Percentiles rank a stretch among this genome's conserved stretches.
Evolutionary conservation across 257 asterid genomes (phyloP).

Genomic region (Lavandula angustifolia): DNA sequence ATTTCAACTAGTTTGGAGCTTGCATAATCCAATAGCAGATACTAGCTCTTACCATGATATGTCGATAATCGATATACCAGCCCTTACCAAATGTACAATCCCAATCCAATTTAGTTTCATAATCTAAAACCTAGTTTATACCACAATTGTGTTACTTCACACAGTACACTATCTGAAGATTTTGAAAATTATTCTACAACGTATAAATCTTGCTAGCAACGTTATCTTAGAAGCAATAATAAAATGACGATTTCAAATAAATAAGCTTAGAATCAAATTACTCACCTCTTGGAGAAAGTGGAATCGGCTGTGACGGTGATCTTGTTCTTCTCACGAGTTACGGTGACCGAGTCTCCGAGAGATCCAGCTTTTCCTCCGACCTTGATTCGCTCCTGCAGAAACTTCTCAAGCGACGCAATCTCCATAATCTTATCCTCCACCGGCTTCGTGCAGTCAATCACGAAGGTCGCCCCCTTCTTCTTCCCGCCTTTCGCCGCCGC

Average conservation of each 20-base stretch:
- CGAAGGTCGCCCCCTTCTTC: conserved; percentile 60
- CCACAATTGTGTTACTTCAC: too few species aligned
- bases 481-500: conserved; percentile 62
- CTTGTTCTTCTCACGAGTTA: conserved; percentile 56
- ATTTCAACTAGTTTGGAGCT: background rate
- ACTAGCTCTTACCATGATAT: background rate
- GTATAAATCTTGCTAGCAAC: too few species aligned
- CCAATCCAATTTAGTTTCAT: too few species aligned
- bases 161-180: too few species aligned
- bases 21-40: conserved; percentile 3
- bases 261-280: background rate
- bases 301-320: conserved; percentile 57
- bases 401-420: conserved; percentile 61
- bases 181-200: too few species aligned
- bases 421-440: conserved; percentile 50
- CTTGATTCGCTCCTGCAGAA: conserved; percentile 66
- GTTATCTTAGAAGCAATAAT: background rate
- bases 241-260: background rate
- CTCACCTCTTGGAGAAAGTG: conserved; percentile 60
- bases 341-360: conserved; percentile 59
- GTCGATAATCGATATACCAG: too few species aligned
- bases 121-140: too few species aligned
- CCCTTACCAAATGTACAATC: background rate
- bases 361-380: conserved; percentile 72
- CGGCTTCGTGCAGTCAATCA: conserved; percentile 60